phyloP scores from a whole-genome alignment of 768 basidiomycete genomes.

The Psilocybe azurescens region DNA sequence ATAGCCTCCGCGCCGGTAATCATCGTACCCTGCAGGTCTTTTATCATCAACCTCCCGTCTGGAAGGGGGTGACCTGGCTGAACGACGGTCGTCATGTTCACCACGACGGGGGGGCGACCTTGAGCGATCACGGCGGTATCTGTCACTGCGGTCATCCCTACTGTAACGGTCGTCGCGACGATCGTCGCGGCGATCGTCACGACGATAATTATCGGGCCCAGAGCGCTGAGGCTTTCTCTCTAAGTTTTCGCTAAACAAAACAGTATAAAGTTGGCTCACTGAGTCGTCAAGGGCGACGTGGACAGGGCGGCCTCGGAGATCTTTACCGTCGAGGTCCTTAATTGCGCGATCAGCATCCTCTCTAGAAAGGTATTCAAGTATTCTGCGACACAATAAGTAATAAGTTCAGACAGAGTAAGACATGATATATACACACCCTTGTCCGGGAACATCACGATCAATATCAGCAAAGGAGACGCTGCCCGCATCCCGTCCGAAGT shows the following conservation, averaged over 20 bases:
- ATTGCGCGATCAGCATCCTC: constrained; percentile 96
- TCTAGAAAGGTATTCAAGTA: constrained; percentile 88
- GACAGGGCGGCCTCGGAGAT: constrained; percentile 84
- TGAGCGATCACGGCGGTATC: constrained; percentile 82
- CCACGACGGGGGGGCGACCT: constrained; percentile 79
- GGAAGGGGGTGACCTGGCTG: constrained; percentile 78
- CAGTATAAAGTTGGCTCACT: constrained; percentile 41
- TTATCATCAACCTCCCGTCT: constrained; percentile 84
- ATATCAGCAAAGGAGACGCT: constrained; percentile 95
- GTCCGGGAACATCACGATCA: constrained; percentile 82
- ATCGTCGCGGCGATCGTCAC: constrained; percentile 73
- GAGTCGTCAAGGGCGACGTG: constrained; percentile 71
- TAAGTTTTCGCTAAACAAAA: constrained; percentile 9
- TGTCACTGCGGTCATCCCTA: constrained; percentile 54
- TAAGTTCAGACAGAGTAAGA: neutral
- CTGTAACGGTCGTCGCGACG: constrained; percentile 64
- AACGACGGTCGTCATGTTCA: constrained; percentile 76
- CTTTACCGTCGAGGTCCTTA: constrained; percentile 83
- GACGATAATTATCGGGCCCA: constrained; percentile 76
- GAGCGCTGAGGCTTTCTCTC: constrained; percentile 49
- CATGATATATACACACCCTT: constrained; percentile 69
- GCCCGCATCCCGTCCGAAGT: constrained; percentile 94
- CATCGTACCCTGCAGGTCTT: constrained; percentile 93
- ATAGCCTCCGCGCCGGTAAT: constrained; percentile 83
- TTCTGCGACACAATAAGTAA: constrained; percentile 46